Conservation (phyloP, 441 rosid genomes). For the Dalechampia spathulata region DNA sequence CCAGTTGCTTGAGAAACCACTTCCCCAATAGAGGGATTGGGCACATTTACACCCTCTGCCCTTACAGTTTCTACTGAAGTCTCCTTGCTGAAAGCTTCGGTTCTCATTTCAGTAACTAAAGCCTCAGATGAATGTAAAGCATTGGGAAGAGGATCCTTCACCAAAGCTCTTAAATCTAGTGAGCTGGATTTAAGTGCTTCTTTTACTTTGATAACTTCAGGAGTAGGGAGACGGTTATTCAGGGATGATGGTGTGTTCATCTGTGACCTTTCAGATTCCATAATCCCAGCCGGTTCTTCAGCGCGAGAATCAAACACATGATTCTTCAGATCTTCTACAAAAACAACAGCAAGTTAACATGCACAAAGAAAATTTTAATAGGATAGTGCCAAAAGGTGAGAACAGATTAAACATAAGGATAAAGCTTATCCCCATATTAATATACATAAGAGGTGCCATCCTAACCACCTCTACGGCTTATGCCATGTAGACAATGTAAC, state of each 20-base stretch:
- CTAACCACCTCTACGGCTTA: background rate
- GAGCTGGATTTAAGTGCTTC: constrained; percentile 32
- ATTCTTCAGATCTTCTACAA: constrained; percentile 16
- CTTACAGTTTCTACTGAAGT: background rate
- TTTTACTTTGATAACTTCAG: constrained; percentile 29
- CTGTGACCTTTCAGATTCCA: constrained; percentile 17
- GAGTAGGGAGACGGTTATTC: constrained; percentile 15
- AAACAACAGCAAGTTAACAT: background rate
- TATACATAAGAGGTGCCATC: background rate
- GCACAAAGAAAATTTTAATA: background rate
- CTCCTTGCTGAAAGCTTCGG: constrained; percentile 5
- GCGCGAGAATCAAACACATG: constrained; percentile 5
- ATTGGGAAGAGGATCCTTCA: constrained; percentile 46
- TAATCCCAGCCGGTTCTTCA: constrained; percentile 17
- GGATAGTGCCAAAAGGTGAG: background rate
- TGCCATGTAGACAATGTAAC: background rate
- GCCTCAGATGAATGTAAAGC: constrained; percentile 25
- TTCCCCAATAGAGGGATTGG: constrained; percentile 10
- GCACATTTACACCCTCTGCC: background rate
- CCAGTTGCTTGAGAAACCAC: constrained; percentile 8
- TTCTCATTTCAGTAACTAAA: constrained; percentile 16
- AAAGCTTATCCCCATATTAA: background rate
- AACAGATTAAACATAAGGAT: background rate
- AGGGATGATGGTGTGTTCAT: background rate
- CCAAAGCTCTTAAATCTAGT: constrained; percentile 31